Percentiles rank a stretch among this genome's conserved stretches.
phyloP scores from a whole-genome alignment of 2,329 filamentous ascomycete species.

The Penicillium sp. region DNA sequence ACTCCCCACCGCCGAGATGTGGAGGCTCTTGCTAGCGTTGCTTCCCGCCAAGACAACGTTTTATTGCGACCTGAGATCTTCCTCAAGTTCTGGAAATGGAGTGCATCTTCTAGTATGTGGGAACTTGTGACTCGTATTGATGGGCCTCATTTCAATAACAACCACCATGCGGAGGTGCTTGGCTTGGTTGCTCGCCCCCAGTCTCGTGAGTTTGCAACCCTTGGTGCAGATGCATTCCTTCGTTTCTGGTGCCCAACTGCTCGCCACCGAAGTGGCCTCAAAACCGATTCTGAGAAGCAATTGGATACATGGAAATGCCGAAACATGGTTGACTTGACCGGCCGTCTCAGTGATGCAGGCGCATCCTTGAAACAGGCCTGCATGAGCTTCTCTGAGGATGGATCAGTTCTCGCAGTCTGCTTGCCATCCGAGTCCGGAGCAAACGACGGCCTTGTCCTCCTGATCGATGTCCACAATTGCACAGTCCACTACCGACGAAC shows the following conservation, averaged over 20 bases:
- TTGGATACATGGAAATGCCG: slow-evolving; percentile 74
- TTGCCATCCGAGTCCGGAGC: slow-evolving; percentile 41
- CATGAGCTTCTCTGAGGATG: slow-evolving; percentile 78
- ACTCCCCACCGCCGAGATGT: slow-evolving; percentile 69
- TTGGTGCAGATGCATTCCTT: slow-evolving; percentile 76
- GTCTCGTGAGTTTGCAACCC: slow-evolving; percentile 73
- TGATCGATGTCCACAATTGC: slow-evolving; percentile 73
- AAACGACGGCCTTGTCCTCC: slow-evolving; percentile 64
- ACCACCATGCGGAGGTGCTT: slow-evolving; percentile 60
- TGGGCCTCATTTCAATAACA: slow-evolving; percentile 67
- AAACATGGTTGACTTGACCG: slow-evolving; percentile 53
- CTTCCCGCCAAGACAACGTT: slow-evolving; percentile 43
- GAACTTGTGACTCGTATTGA: slow-evolving; percentile 81
- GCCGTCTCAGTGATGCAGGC: slow-evolving; percentile 22
- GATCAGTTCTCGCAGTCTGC: slow-evolving; percentile 72
- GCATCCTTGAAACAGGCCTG: slow-evolving; percentile 56
- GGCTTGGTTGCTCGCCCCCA: slow-evolving; percentile 70
- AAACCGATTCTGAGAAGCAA: slow-evolving; percentile 47
- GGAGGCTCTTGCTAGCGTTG: slow-evolving; percentile 51
- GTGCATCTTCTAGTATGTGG: slow-evolving; percentile 57
- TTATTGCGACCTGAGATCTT: slow-evolving; percentile 62
- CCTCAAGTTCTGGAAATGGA: slow-evolving; percentile 86
- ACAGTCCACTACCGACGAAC: slow-evolving; percentile 65
- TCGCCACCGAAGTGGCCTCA: slow-evolving; percentile 66
- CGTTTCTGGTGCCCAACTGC: slow-evolving; percentile 78